Base-by-base conservation (phyloP, 495 filamentous ascomycete species). In the Cercophora scortea region DNA sequence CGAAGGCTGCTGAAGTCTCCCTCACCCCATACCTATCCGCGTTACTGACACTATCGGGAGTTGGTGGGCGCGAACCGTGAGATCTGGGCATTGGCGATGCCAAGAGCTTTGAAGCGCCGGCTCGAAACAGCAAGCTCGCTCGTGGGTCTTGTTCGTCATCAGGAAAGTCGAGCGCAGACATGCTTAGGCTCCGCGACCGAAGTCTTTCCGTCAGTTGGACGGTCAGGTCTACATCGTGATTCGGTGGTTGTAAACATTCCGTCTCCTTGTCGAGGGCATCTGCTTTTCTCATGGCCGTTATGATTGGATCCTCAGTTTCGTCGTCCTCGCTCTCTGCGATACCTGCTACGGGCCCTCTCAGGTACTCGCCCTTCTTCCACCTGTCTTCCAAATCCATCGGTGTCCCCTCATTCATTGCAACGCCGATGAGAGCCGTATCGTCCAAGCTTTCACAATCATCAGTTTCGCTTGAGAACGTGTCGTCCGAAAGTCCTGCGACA, bases 231-330 rank as follows among this genome's bases (percentile, higher is more conserved):
- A 74, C 41, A 38, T 71, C 65, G 16, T 66, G 47, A 25, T 48
- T 62, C 1, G 36, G 41, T 0, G 69, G 58, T 48, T 78, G 72
- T 10, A 77, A 56, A 8, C 57, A 67, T 36, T 72, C 70, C 2
- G 74, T 78, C 47, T 74, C 61, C 35, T 58, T 61, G 58, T 78
- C 71, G 8, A 79, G 69, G n/a, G 65, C 68, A 38, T 78, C 75
- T 4, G 76, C 75, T 8, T 70, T 73, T 53, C 70, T 68, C 75
- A 79, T 78, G 33, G 75, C 74, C 35, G 60, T 60, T 2, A 63
- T 61, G 25, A 68, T 66, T 16, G 70, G 75, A 47, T 77, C 70
- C 11, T 66, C 62, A 16, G 46, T 43, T 16, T 18, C 42, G 45
- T 50, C 49, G 8, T 34, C 19, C 34, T 35, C 38, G n/a, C 25